Percentiles rank a stretch among this genome's conserved stretches.
Conservation (phyloP, 352 stramenopile genomes). For the Phytophthora idaei region DNA sequence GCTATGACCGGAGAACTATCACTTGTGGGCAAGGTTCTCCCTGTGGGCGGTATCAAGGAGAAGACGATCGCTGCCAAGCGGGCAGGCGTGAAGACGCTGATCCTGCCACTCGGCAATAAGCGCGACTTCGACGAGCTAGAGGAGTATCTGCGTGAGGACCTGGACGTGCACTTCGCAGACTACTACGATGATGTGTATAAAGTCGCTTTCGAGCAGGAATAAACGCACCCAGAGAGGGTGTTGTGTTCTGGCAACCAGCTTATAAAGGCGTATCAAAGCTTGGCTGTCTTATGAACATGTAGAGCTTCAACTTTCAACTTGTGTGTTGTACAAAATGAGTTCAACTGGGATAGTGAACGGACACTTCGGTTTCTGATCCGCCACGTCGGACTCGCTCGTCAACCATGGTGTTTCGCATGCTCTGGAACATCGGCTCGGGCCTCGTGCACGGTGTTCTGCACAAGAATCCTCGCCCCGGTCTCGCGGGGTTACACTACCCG, state of each 20-base stretch:
- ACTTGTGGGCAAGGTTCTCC: slow-evolving; percentile 98
- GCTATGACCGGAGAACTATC: slow-evolving; percentile 98
- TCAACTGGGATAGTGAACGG: slow-evolving; percentile 2
- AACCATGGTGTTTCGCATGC: slow-evolving; percentile 73
- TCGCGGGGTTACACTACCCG: slow-evolving; percentile 67
- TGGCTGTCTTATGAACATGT: slow-evolving; percentile 7
- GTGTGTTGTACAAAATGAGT: background rate
- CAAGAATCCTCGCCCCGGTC: slow-evolving; percentile 46
- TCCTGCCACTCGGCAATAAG: slow-evolving; percentile 95
- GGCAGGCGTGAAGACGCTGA: slow-evolving; percentile 94
- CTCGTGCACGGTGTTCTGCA: slow-evolving; percentile 62
- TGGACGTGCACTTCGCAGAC: slow-evolving; percentile 97
- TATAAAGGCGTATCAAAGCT: slow-evolving; percentile 20
- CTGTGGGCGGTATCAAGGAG: slow-evolving; percentile 99
- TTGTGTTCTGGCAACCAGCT: background rate
- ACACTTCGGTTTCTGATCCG: slow-evolving; percentile 24
- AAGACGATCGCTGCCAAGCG: slow-evolving; percentile 98
- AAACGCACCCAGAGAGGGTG: slow-evolving; percentile 1
- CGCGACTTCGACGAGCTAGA: slow-evolving; percentile 97
- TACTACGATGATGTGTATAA: slow-evolving; percentile 97
- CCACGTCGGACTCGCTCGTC: slow-evolving; percentile 4
- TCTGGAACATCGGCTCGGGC: slow-evolving; percentile 78
- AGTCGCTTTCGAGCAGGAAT: slow-evolving; percentile 89
- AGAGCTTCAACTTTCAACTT: slow-evolving; percentile 7
- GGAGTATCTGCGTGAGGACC: slow-evolving; percentile 96